Percentiles rank a stretch among this genome's conserved stretches.
phyloP scores from a whole-genome alignment of 148 eudicot species.

The Rhododendron vialii region DNA sequence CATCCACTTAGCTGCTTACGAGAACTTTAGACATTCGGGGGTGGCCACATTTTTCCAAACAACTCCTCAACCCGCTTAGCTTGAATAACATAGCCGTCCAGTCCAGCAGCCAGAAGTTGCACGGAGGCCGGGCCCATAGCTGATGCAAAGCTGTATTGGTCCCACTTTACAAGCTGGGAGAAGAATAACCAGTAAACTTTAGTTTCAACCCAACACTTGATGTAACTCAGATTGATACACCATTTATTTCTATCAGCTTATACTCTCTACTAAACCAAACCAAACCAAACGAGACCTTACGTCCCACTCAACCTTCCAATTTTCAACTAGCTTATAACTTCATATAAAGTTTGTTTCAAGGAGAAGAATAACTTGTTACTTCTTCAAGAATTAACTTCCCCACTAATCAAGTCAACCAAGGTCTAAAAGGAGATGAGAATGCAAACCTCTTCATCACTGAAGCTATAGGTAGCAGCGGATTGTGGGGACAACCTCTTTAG shows the following conservation, averaged over 20 bases:
- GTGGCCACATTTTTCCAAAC: conserved; percentile 96
- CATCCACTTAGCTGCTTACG: neutral
- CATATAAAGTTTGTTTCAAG: neutral
- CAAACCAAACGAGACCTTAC: neutral
- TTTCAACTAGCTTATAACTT: neutral
- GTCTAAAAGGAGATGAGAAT: conserved; percentile 9
- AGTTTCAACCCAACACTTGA: neutral
- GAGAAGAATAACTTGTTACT: neutral
- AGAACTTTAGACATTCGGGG: conserved; percentile 68
- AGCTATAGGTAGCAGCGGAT: conserved; percentile 73
- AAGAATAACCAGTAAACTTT: neutral
- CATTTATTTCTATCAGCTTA: neutral
- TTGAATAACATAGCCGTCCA: conserved; percentile 75
- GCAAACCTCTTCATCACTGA: conserved; percentile 73
- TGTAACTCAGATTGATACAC: neutral
- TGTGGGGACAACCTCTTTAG: conserved; percentile 72
- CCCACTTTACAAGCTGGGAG: conserved; percentile 83
- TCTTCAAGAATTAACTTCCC: neutral
- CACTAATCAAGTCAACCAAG: neutral
- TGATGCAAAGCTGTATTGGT: conserved; percentile 74
- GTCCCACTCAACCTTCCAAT: neutral
- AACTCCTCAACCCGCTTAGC: conserved; percentile 73
- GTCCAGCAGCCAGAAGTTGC: conserved; percentile 76
- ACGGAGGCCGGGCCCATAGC: conserved; percentile 89
- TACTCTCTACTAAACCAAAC: neutral